Base-by-base conservation (phyloP, 371 early-diverging fungal genomes). In the Mucor circinelloides region DNA sequence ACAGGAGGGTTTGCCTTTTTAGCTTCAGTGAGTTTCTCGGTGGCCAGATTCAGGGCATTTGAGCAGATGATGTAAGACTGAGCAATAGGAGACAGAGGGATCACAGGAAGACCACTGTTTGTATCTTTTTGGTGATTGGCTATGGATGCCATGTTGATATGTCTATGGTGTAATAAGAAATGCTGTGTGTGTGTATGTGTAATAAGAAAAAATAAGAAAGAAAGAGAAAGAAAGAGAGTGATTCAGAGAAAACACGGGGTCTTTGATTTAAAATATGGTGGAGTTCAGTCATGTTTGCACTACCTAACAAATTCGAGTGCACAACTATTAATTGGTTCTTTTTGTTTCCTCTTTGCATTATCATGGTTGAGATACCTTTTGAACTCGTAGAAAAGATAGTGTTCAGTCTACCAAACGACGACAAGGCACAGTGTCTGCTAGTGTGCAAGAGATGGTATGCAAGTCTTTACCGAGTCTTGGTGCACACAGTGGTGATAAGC, bases 81-180 rank as follows among this genome's bases (percentile, higher is more conserved):
- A 15, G 70, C 68, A 28, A 74, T 67, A 58, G 74, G 70, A 25
- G 74, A 74, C 8, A 74, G 64, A 10, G 74, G 74, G 19, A 74
- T 67, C 9, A 70, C 56, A 19, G 74, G 74, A 57, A 74, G 68
- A 17, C 68, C 67, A 42, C 42, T 63, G 46, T 48, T 66, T 42
- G 30, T 15, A n/a, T 63, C 52, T n/a, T 19, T 34, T 27, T 34
- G 34, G 9, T 52, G 52, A 38, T 31, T 63, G 63, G 54, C 63
- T 52, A 36, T 21, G 23, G 63, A 30, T 9, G 55, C 55, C 55
- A 55, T 55, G 13, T 30, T 30, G 48, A 19, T 46, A 6, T 31
- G 8, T 55, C n/a, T 30, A 30, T 28, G 10, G 23, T 28, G 17
- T 30, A 15, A 27, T n/a, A 50, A 25, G 8, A 50, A 8, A 25